Evolutionary conservation across 2,329 filamentous ascomycete genomes (phyloP).

Genomic region (Ploettnerulaceae sp.): DNA sequence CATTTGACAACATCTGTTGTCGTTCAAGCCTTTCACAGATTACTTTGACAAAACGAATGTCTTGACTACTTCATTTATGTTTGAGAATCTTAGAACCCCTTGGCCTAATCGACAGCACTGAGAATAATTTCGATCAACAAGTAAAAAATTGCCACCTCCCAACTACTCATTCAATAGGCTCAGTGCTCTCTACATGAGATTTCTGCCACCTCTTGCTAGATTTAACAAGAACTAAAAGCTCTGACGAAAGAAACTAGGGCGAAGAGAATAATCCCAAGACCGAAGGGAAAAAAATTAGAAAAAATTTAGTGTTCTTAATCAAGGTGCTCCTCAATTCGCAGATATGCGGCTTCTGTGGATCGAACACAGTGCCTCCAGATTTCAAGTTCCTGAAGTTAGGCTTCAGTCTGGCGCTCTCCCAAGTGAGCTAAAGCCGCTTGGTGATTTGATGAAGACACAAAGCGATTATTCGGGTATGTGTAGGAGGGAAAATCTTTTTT

Average conservation of each 20-base stretch:
- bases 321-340: conserved; percentile 11
- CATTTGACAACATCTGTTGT: background rate
- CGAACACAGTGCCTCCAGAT: conserved; percentile 17
- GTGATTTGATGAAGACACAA: background rate
- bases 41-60: no score
- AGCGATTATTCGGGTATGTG: background rate
- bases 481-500: background rate
- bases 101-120: no score
- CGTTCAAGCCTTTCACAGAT: background rate
- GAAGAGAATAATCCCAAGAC: background rate
- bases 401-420: conserved; percentile 17
- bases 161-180: no score
- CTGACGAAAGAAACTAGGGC: background rate
- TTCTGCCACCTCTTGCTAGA: no score
- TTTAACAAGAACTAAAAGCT: no score
- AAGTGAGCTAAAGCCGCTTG: conserved; percentile 16
- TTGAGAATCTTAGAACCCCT: no score
- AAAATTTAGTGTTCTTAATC: conserved; percentile 9
- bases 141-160: no score
- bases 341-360: conserved; percentile 17
- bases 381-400: background rate
- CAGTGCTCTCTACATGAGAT: no score
- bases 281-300: background rate
- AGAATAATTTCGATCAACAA: no score
- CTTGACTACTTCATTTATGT: no score